Conservation (phyloP, 352 stramenopile species). For the Phytophthora podocarpi region DNA sequence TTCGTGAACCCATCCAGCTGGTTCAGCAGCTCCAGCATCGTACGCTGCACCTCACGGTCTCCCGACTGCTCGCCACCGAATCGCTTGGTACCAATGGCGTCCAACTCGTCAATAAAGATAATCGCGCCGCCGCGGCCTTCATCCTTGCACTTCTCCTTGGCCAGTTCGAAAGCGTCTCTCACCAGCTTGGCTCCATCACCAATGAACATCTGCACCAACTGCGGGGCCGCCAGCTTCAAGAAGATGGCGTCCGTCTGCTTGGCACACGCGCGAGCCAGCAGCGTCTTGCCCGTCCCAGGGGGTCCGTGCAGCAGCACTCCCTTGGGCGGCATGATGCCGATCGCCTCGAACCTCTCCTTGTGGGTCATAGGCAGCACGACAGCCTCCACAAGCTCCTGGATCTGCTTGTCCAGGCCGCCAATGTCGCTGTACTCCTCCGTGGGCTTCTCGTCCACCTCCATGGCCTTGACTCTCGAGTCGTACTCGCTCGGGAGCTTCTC, state of each 20-base stretch:
- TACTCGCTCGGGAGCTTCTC: slow-evolving; percentile 99
- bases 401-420: slow-evolving; percentile 98
- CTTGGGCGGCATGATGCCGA: slow-evolving; percentile 97
- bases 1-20: slow-evolving; percentile 98
- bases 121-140: slow-evolving; percentile 93
- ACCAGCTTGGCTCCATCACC: slow-evolving; percentile 98
- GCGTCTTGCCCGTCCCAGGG: slow-evolving; percentile 98
- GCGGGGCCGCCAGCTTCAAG: slow-evolving; percentile 97
- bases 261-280: slow-evolving; percentile 97
- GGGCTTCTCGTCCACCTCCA: slow-evolving; percentile 96
- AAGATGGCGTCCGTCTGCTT: slow-evolving; percentile 99
- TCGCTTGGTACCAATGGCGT: slow-evolving; percentile 98
- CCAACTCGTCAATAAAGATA: slow-evolving; percentile 99
- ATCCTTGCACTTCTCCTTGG: slow-evolving; percentile 94
- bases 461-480: slow-evolving; percentile 98
- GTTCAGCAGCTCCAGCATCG: slow-evolving; percentile 98
- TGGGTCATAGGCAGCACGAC: slow-evolving; percentile 99
- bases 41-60: slow-evolving; percentile 97
- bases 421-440: slow-evolving; percentile 97
- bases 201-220: slow-evolving; percentile 99
- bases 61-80: slow-evolving; percentile 97
- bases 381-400: slow-evolving; percentile 98
- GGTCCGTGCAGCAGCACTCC: slow-evolving; percentile 96
- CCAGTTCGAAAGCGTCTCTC: slow-evolving; percentile 97
- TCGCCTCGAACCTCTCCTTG: slow-evolving; percentile 97